Percentiles rank a stretch among this genome's conserved stretches.
phyloP scores from a whole-genome alignment of 176 grass and related monocot genomes.

The Ensete glaucum region DNA sequence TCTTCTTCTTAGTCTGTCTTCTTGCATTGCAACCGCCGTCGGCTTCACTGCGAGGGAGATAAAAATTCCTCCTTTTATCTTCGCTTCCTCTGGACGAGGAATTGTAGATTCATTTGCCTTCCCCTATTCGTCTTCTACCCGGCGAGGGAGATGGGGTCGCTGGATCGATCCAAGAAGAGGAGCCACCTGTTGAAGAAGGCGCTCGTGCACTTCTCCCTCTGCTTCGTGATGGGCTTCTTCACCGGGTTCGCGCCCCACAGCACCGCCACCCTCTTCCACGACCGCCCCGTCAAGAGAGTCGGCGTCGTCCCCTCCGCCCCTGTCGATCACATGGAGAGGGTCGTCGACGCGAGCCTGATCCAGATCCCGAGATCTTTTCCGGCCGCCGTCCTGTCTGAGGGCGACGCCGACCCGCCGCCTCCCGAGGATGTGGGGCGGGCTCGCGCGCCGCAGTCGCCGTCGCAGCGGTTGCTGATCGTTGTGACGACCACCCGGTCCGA shows the following conservation, averaged over 20 bases:
- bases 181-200: constrained; percentile 33
- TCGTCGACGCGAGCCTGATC: neutral
- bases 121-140: neutral
- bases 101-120: neutral
- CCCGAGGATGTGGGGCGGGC: neutral
- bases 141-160: constrained; percentile 13
- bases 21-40: neutral
- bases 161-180: constrained; percentile 35
- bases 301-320: neutral
- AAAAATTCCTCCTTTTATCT: constrained; percentile 1
- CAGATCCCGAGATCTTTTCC: neutral
- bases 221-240: constrained; percentile 48
- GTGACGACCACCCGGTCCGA: constrained; percentile 64
- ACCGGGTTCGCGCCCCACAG: constrained; percentile 36
- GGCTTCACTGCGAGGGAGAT: neutral
- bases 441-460: neutral
- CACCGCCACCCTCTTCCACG: constrained; percentile 15
- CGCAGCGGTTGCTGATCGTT: constrained; percentile 49
- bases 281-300: neutral
- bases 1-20: neutral
- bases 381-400: neutral
- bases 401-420: neutral
- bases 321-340: neutral
- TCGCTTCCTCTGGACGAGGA: neutral
- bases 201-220: constrained; percentile 34